A percentile compares a stretch with the other conserved stretches of the same genome.
Evolutionary conservation across 1,284 basidiomycete genomes (phyloP).

Genomic region (Ustilago loliicola): DNA sequence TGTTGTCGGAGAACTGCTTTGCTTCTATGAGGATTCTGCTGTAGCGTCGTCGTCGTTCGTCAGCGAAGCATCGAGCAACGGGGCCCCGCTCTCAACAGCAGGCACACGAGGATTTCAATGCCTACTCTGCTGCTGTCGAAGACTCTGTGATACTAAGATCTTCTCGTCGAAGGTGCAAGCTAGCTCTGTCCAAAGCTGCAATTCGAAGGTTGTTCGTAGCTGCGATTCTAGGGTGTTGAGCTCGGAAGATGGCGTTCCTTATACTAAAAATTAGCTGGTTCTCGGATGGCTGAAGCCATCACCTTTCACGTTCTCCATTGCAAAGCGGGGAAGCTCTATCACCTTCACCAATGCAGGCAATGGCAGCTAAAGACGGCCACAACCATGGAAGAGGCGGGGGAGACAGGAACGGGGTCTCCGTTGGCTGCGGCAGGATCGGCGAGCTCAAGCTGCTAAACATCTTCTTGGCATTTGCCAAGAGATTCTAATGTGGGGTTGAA

Average conservation of each 20-base stretch:
- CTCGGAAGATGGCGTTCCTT: slow-evolving; percentile 1
- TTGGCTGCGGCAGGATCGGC: neutral
- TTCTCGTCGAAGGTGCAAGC: too few relatives aligned
- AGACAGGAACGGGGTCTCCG: neutral
- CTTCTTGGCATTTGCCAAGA: neutral
- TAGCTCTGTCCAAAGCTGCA: too few relatives aligned
- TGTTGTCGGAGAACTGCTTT: too few relatives aligned
- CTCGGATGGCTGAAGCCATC: neutral
- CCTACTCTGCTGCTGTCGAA: neutral
- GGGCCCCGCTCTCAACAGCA: too few relatives aligned
- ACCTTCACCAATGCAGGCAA: neutral
- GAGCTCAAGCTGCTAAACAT: neutral
- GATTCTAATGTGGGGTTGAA: too few relatives aligned
- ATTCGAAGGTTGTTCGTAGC: too few relatives aligned
- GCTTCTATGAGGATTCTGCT: too few relatives aligned
- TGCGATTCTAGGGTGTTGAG: neutral
- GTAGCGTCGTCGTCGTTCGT: too few relatives aligned
- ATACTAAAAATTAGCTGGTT: neutral
- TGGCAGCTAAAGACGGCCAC: neutral
- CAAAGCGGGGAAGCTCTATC: neutral
- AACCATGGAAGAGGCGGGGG: neutral
- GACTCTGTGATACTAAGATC: neutral
- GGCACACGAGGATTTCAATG: too few relatives aligned
- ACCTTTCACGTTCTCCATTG: neutral
- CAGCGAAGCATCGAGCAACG: neutral